Percentiles rank a stretch among this genome's conserved stretches.
Evolutionary conservation across 345 rosid species (phyloP).

Genomic region (Gossypium thurberi): DNA sequence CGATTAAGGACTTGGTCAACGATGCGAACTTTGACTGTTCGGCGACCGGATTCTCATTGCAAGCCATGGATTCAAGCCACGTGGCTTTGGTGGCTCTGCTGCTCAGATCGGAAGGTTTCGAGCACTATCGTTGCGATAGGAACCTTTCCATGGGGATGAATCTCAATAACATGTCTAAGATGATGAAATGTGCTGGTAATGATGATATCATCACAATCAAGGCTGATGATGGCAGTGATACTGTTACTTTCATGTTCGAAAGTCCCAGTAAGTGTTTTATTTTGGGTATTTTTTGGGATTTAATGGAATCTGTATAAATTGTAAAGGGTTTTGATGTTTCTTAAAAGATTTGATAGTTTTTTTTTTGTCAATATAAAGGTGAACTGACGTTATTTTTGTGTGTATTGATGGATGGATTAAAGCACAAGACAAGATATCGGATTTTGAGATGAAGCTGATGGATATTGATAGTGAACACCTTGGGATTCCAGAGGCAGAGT

Average conservation of each 20-base stretch:
- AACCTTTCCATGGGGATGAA: slow-evolving; percentile 96
- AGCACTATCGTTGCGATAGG: slow-evolving; percentile 95
- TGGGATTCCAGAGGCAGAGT: slow-evolving; percentile 97
- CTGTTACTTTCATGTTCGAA: slow-evolving; percentile 98
- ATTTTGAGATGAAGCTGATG: slow-evolving; percentile 98
- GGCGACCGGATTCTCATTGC: slow-evolving; percentile 87
- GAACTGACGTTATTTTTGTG: not conserved
- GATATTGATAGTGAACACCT: slow-evolving; percentile 97
- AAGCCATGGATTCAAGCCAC: slow-evolving; percentile 99
- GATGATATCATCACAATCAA: slow-evolving; percentile 96
- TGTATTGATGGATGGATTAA: slow-evolving; percentile 10
- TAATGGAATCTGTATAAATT: not conserved
- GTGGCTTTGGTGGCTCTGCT: slow-evolving; percentile 88
- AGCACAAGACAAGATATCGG: slow-evolving; percentile 95
- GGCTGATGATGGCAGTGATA: slow-evolving; percentile 94
- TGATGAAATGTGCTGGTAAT: slow-evolving; percentile 89
- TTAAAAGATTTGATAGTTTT: not conserved
- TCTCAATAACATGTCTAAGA: slow-evolving; percentile 84
- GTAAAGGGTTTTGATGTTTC: not conserved
- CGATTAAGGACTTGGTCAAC: slow-evolving; percentile 84
- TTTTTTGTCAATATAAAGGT: not conserved
- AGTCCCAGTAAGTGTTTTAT: slow-evolving; percentile 62
- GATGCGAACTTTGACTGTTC: slow-evolving; percentile 99
- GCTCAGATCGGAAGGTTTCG: slow-evolving; percentile 92
- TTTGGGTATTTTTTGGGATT: not conserved